Conservation (phyloP, 768 basidiomycete genomes). For the Udeniomyces megalosporus region DNA sequence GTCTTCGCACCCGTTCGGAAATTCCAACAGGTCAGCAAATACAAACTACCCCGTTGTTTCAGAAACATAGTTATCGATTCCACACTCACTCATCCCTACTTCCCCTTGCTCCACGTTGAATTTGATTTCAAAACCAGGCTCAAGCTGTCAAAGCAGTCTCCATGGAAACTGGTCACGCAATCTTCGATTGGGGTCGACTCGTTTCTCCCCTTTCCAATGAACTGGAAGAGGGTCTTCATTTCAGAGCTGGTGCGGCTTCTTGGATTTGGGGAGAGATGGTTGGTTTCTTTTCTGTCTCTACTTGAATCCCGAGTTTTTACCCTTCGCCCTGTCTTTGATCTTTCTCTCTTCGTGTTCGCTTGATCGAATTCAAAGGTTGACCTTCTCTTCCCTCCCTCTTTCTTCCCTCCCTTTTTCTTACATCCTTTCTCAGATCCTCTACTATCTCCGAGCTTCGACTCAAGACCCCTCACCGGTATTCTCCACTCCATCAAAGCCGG, state of each 20-base stretch:
- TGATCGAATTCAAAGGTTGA: too few species aligned
- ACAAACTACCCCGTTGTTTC: too few species aligned
- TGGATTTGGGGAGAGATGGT: constrained; percentile 5
- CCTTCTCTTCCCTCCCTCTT: background rate
- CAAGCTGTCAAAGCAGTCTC: background rate
- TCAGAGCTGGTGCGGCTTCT: background rate
- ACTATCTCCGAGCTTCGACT: constrained; percentile 3
- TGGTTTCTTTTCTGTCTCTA: background rate
- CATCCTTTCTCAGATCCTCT: background rate
- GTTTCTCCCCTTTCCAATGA: constrained; percentile 5
- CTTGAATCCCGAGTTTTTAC: background rate
- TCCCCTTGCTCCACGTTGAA: background rate
- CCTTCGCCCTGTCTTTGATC: background rate
- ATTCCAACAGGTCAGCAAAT: constrained; percentile 10
- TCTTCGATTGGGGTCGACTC: constrained; percentile 14
- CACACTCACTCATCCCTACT: background rate
- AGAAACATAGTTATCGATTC: background rate
- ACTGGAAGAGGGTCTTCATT: constrained; percentile 9
- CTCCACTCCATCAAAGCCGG: background rate
- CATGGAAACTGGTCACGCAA: constrained; percentile 4
- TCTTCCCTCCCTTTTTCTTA: background rate
- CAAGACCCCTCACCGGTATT: too few species aligned
- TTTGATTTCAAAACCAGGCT: background rate
- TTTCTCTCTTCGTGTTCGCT: background rate
- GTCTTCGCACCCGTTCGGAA: constrained; percentile 7